A percentile compares a stretch with the other conserved stretches of the same genome.
Evolutionary conservation across 2,329 filamentous ascomycete species (phyloP).

Genomic region (Penicillium rolfsii): DNA sequence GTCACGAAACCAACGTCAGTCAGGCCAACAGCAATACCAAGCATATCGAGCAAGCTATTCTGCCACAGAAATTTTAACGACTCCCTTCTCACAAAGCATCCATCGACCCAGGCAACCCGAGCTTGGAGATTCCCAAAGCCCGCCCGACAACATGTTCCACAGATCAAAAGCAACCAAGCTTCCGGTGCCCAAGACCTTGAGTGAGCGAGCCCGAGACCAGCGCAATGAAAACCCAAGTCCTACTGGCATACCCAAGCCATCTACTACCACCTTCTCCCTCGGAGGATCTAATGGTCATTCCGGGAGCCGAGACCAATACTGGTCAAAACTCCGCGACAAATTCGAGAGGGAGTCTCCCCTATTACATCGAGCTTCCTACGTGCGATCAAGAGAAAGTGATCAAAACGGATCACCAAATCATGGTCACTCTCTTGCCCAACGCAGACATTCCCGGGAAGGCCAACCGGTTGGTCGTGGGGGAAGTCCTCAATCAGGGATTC

Average conservation of each 20-base stretch:
- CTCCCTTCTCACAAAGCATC: slow-evolving; percentile 9
- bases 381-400: slow-evolving; percentile 28
- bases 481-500: slow-evolving; percentile 43
- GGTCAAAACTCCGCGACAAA: slow-evolving; percentile 34
- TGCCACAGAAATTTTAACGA: slow-evolving; percentile 13
- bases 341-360: slow-evolving; percentile 33
- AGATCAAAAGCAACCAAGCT: slow-evolving; percentile 34
- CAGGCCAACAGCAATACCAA: slow-evolving; percentile 19
- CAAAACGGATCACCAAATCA: slow-evolving; percentile 26
- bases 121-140: slow-evolving; percentile 9
- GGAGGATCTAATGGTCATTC: slow-evolving; percentile 15
- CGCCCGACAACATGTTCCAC: slow-evolving; percentile 20
- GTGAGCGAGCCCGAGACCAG: slow-evolving; percentile 24
- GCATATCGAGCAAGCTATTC: slow-evolving; percentile 25
- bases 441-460: slow-evolving; percentile 17
- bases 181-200: slow-evolving; percentile 30
- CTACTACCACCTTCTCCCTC: slow-evolving; percentile 11
- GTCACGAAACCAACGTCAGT: slow-evolving; percentile 25
- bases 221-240: slow-evolving; percentile 22
- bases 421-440: slow-evolving; percentile 26
- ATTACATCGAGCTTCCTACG: slow-evolving; percentile 13
- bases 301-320: slow-evolving; percentile 31
- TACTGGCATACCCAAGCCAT: slow-evolving; percentile 21
- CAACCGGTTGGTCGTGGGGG: slow-evolving; percentile 28
- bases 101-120: slow-evolving; percentile 13